Evolutionary conservation across 371 early-diverging fungal genomes (phyloP).

Genomic region (Thermomucor indicae-seudaticae): DNA sequence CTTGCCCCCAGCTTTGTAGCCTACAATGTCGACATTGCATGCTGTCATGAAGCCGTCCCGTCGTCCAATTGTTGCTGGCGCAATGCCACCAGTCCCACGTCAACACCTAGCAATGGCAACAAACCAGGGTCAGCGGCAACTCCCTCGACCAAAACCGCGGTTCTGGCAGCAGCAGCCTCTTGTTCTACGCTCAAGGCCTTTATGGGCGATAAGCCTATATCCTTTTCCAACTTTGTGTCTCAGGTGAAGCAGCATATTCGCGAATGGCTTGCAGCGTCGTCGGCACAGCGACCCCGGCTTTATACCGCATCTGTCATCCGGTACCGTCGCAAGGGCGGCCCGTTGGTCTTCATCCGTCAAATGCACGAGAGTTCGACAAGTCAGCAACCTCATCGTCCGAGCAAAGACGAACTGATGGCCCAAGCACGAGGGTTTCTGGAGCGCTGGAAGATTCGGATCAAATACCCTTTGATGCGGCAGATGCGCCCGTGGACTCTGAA

Average conservation of each 20-base stretch:
- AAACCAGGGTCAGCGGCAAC: not conserved
- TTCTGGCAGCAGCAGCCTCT: not conserved
- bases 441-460: conserved; percentile 53
- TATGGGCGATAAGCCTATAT: conserved; percentile 1
- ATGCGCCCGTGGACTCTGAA: conserved; percentile 83
- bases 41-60: conserved; percentile 11
- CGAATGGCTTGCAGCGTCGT: not conserved
- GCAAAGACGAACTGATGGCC: conserved; percentile 40
- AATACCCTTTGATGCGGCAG: conserved; percentile 58
- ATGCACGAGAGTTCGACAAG: conserved; percentile 1
- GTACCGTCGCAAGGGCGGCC: not conserved
- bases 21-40: conserved; percentile 11
- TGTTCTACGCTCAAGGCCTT: not conserved
- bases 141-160: not conserved
- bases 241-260: not conserved
- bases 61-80: not conserved
- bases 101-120: not conserved
- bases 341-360: not conserved
- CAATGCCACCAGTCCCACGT: not conserved
- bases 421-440: conserved; percentile 46
- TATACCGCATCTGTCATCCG: not conserved
- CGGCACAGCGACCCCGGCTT: not conserved
- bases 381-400: conserved; percentile 26
- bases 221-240: conserved; percentile 2
- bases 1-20: conserved; percentile 12